These are phyloP conservation scores for Candolleomyces efflorescens DNA, from an alignment of 768 basidiomycete species.

Conservation along the genomic window DNA sequence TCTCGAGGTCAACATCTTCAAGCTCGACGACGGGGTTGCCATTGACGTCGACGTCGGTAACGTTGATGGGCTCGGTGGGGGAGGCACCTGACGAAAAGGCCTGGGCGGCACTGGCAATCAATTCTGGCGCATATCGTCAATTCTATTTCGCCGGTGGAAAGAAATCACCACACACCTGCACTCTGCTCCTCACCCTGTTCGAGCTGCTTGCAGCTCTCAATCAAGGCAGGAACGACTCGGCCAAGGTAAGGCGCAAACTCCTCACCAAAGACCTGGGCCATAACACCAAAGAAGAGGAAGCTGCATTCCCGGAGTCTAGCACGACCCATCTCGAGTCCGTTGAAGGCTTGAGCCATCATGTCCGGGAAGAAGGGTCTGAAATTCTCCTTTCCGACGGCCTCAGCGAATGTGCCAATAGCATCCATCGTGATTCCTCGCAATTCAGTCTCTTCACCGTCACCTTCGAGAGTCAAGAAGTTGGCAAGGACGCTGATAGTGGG, in stretches of 20 bases:
- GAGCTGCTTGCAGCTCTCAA: conserved; percentile 76
- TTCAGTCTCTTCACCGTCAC: conserved; percentile 89
- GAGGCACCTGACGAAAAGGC: conserved; percentile 74
- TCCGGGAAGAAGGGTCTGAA: conserved; percentile 97
- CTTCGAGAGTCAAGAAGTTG: conserved; percentile 81
- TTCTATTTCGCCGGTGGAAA: not conserved
- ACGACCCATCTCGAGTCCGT: conserved; percentile 82
- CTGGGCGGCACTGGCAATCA: conserved; percentile 49
- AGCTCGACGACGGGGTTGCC: conserved; percentile 58
- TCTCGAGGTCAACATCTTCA: conserved; percentile 81
- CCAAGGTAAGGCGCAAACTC: conserved; percentile 89
- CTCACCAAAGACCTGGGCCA: conserved; percentile 94
- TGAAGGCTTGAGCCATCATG: conserved; percentile 94
- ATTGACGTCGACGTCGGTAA: conserved; percentile 51
- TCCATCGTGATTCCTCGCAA: conserved; percentile 98
- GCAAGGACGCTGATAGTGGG: conserved; percentile 85
- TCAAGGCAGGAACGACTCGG: conserved; percentile 79
- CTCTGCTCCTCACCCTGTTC: conserved; percentile 67
- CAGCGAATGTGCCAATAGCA: conserved; percentile 97
- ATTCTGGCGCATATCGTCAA: conserved; percentile 22
- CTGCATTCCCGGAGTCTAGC: conserved; percentile 89
- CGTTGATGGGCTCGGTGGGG: conserved; percentile 62
- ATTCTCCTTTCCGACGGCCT: conserved; percentile 89
- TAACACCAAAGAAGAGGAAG: conserved; percentile 97
- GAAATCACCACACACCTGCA: conserved; percentile 33